These are phyloP conservation scores for Lepraria neglecta DNA, from an alignment of 495 filamentous ascomycete genomes.

Conservation along the genomic window DNA sequence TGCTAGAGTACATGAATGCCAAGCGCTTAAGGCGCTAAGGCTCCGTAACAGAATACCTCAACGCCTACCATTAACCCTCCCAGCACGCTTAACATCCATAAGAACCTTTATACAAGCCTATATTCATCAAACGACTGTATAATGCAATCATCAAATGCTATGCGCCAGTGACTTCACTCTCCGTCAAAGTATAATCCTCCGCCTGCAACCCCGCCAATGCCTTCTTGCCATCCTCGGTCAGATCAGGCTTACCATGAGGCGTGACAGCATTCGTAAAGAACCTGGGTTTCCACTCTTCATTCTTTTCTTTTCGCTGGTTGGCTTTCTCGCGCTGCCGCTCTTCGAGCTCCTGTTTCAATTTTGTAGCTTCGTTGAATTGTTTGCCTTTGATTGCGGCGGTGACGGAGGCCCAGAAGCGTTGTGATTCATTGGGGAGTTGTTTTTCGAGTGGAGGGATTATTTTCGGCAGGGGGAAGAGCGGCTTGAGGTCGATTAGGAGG, in stretches of 20 bases:
- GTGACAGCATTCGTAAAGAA: constrained; percentile 77
- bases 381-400: constrained; percentile 81
- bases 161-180: constrained; percentile 38
- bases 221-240: constrained; percentile 69
- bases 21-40: too few relatives aligned
- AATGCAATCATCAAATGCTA: constrained; percentile 6
- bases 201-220: constrained; percentile 63
- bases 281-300: constrained; percentile 71
- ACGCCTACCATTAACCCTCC: neutral
- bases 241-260: constrained; percentile 66
- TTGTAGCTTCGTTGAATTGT: constrained; percentile 77
- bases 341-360: constrained; percentile 83
- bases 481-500: constrained; percentile 77
- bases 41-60: too few relatives aligned
- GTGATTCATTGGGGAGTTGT: constrained; percentile 85
- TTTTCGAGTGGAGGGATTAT: constrained; percentile 63
- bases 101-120: neutral
- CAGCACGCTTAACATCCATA: constrained; percentile 4
- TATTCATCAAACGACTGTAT: neutral
- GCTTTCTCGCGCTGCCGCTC: constrained; percentile 82
- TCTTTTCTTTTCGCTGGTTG: constrained; percentile 60
- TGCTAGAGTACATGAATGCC: too few relatives aligned
- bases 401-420: constrained; percentile 79
- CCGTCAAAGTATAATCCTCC: constrained; percentile 51
- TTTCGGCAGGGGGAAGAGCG: constrained; percentile 71